Evolutionary conservation across 305 asterid genomes (phyloP).

Genomic region (Fraxinus ornus): DNA sequence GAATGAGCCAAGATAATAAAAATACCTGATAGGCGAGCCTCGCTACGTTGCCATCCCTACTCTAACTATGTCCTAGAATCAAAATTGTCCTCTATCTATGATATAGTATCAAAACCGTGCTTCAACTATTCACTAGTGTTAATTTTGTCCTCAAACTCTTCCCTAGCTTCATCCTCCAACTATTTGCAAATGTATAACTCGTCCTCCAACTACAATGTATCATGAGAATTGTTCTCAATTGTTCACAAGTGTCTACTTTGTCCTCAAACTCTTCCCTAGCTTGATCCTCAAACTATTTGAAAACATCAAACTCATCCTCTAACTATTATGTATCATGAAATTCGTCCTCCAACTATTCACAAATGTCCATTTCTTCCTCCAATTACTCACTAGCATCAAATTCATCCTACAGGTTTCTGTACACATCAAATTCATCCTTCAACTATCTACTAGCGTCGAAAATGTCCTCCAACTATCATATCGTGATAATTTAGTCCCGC

Average conservation of each 20-base stretch:
- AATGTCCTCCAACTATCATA: not conserved
- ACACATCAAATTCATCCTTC: not conserved
- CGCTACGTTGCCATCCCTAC: no score
- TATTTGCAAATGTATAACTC: not conserved
- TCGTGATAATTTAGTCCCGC: not conserved
- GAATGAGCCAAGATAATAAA: no score
- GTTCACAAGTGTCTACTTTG: not conserved
- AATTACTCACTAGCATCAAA: not conserved
- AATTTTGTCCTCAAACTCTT: not conserved
- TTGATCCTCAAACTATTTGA: no score
- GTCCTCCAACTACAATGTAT: not conserved
- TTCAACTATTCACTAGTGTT: not conserved
- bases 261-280: no score
- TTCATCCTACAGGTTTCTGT: not conserved
- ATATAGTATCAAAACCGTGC: not conserved
- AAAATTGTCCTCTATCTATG: not conserved
- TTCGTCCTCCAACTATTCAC: no score
- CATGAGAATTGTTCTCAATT: not conserved
- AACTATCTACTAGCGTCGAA: no score
- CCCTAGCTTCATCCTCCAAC: not conserved
- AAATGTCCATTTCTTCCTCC: not conserved
- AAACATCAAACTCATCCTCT: no score
- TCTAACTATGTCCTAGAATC: not conserved
- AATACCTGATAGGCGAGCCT: no score
- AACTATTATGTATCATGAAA: no score